These are phyloP conservation scores for Zasmidium angulare DNA, from an alignment of 2,329 filamentous ascomycete species.

Conservation along the genomic window DNA sequence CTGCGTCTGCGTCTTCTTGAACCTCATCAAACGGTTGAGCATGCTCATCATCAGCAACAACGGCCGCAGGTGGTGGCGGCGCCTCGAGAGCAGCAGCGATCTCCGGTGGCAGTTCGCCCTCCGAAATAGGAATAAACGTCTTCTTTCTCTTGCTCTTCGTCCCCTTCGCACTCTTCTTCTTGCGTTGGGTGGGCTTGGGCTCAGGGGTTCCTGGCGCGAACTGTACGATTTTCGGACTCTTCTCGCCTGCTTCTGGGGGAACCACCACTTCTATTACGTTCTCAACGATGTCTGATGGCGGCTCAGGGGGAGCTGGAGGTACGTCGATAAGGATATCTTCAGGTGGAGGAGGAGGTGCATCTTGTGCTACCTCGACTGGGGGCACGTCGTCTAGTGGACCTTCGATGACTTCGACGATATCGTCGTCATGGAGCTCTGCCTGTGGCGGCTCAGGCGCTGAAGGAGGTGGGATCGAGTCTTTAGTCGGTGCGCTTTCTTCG, in stretches of 20 bases:
- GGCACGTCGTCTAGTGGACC: not conserved
- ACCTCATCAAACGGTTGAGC: conserved; percentile 2
- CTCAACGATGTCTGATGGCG: conserved; percentile 2
- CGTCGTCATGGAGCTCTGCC: not conserved
- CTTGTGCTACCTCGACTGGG: not conserved
- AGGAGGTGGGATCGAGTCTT: not conserved
- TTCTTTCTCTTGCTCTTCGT: conserved; percentile 29
- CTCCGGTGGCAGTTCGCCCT: conserved; percentile 22
- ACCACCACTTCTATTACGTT: conserved; percentile 3
- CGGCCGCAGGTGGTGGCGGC: not conserved
- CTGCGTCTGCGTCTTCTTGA: conserved; percentile 3
- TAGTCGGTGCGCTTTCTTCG: not conserved
- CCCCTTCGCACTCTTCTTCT: conserved; percentile 26
- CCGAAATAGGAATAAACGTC: conserved; percentile 4
- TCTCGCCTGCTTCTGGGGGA: conserved; percentile 14
- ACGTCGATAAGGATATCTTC: not conserved
- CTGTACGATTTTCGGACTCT: conserved; percentile 28
- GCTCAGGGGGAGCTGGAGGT: conserved; percentile 11
- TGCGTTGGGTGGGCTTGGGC: conserved; percentile 24
- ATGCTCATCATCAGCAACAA: not conserved
- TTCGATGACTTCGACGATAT: not conserved
- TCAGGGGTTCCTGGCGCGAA: conserved; percentile 32
- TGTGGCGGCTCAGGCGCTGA: not conserved
- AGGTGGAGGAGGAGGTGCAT: not conserved
- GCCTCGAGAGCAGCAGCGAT: conserved; percentile 26